phyloP scores from a whole-genome alignment of 2,329 filamentous ascomycete genomes.

The Sporothrix schenckii region DNA sequence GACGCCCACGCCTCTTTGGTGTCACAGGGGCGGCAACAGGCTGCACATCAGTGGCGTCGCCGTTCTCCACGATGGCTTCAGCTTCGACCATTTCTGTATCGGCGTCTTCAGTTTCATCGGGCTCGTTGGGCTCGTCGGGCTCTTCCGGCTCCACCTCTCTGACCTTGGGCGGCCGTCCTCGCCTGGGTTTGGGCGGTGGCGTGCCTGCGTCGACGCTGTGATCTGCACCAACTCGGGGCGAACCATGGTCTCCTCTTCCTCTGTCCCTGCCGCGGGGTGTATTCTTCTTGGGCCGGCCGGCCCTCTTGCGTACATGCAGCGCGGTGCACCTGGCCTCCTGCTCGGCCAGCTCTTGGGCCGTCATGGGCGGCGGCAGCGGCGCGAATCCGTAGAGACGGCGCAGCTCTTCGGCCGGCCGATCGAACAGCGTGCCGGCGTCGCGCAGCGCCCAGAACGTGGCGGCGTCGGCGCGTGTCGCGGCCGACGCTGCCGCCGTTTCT shows the following conservation, averaged over 20 bases:
- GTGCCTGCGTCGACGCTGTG: neutral
- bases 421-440: neutral
- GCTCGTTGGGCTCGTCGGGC: neutral
- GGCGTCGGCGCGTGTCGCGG: neutral
- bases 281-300: neutral
- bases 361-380: neutral
- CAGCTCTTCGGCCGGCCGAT: neutral
- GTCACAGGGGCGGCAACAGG: neutral
- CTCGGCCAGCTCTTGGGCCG: neutral
- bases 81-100: neutral
- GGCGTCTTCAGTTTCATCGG: neutral
- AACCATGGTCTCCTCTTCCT: neutral
- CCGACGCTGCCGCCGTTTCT: neutral
- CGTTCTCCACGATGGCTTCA: neutral
- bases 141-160: neutral
- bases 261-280: neutral
- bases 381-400: conserved; percentile 14
- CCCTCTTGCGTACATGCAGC: neutral
- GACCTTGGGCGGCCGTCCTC: conserved; percentile 23
- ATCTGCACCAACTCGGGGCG: neutral
- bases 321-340: neutral
- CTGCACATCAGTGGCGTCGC: neutral
- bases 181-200: neutral
- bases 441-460: neutral
- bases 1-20: conserved; percentile 1